phyloP scores from a whole-genome alignment of 2,329 filamentous ascomycete genomes.

The Aspergillus texensis region DNA sequence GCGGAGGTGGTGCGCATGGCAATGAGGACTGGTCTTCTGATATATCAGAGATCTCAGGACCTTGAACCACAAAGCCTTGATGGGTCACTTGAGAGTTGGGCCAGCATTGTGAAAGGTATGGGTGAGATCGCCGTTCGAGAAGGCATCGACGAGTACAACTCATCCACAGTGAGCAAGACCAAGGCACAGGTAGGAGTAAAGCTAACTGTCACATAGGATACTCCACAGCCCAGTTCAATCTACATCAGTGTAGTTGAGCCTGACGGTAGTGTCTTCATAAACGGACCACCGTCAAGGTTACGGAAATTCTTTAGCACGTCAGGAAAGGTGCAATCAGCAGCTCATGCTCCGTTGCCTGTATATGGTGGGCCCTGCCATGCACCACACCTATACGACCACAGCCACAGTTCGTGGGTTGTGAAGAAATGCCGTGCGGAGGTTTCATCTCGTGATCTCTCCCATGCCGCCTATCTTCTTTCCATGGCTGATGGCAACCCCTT shows the following conservation, averaged over 20 bases:
- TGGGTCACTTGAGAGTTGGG: constrained; percentile 25
- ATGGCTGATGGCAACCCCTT: not conserved
- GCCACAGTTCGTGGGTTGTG: not conserved
- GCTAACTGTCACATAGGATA: constrained; percentile 12
- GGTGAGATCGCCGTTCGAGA: constrained; percentile 23
- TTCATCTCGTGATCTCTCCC: not conserved
- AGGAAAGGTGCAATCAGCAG: constrained; percentile 24
- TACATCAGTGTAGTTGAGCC: constrained; percentile 28
- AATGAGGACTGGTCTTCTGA: constrained; percentile 52
- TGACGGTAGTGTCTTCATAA: constrained; percentile 26
- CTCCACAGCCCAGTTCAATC: constrained; percentile 20
- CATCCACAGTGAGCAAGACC: constrained; percentile 9
- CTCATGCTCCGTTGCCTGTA: constrained; percentile 27
- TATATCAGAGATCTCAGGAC: constrained; percentile 47
- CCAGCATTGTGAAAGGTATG: constrained; percentile 28
- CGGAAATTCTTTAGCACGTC: constrained; percentile 25
- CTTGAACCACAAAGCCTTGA: constrained; percentile 41
- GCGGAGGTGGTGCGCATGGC: constrained; percentile 48
- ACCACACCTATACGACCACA: constrained; percentile 48
- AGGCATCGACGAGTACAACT: constrained; percentile 27
- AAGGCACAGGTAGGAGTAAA: not conserved
- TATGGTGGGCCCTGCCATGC: constrained; percentile 41
- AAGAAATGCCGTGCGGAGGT: not conserved
- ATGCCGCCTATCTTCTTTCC: not conserved
- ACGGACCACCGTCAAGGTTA: constrained; percentile 29